These are phyloP conservation scores for Boeremia lycopersici DNA, from an alignment of 2,329 filamentous ascomycete genomes.

Conservation along the genomic window DNA sequence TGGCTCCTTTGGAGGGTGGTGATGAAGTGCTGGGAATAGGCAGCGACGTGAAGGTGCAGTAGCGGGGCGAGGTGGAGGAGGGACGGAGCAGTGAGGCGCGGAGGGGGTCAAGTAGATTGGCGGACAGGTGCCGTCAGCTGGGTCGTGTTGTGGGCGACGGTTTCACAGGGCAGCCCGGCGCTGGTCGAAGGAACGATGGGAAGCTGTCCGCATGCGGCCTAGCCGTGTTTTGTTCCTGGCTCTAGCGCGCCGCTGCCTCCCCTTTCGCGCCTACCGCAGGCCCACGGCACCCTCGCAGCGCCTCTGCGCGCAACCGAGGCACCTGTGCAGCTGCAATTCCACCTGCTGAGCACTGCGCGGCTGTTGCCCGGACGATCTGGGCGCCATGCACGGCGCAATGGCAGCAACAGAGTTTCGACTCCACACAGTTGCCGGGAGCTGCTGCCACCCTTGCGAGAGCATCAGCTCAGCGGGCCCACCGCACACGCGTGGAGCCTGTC, in stretches of 20 bases:
- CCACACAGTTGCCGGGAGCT: conserved; percentile 25
- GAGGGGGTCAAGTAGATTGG: conserved; percentile 44
- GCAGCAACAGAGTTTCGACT: conserved; percentile 17
- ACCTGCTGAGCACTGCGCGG: conserved; percentile 22
- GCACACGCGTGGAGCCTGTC: conserved; percentile 38
- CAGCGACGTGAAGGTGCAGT: conserved; percentile 42
- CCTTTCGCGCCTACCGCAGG: conserved; percentile 19
- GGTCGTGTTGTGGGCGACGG: conserved; percentile 35
- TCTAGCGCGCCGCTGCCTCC: conserved; percentile 24
- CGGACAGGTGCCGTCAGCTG: conserved; percentile 34
- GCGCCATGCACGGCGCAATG: conserved; percentile 17
- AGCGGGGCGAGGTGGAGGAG: conserved; percentile 46
- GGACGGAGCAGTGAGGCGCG: conserved; percentile 40
- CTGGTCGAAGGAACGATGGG: conserved; percentile 21
- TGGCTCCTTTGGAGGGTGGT: conserved; percentile 47
- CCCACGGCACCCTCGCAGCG: conserved; percentile 11
- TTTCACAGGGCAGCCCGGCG: conserved; percentile 27
- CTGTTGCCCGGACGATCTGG: conserved; percentile 35
- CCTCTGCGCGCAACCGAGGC: conserved; percentile 31
- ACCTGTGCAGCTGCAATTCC: conserved; percentile 24
- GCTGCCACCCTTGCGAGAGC: conserved; percentile 7
- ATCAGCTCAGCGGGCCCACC: conserved; percentile 18
- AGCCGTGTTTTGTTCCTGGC: conserved; percentile 34
- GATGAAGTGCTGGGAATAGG: conserved; percentile 31
- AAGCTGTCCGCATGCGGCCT: conserved; percentile 34